Base-by-base conservation (phyloP, 345 rosid genomes). In the rapeseed (Brassica napus) region DNA sequence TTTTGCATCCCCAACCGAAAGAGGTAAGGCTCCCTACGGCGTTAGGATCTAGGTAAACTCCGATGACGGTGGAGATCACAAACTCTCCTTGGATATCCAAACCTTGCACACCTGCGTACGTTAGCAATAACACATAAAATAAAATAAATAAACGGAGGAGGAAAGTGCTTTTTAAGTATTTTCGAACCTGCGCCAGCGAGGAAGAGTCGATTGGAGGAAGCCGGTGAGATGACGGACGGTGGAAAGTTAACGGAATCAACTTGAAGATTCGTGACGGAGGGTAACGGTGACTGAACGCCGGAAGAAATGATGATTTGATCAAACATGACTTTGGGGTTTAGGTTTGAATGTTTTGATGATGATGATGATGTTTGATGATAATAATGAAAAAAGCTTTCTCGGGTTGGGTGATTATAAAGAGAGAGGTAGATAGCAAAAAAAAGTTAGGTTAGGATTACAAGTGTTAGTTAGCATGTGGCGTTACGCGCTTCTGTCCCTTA, bases 111-210 rank as follows among this genome's bases (percentile, higher is more conserved):
- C 98, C 98, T 90, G 84, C 75, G 71, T 67, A 72, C 47, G 32
- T 72, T 72, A 77, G 61, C 66, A 49, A 14, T 2, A 4, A 9
- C 37, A 6, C 11, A 57, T 28, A 59, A 16, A 9, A 16, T 69
- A 21, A 54, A 32, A 42, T 94, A 87, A 28, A 28, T 28, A 28
- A 44, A 3, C 14, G 14, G 14, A 11, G 52, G 52, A 11, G 15
- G 15, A 12, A 35, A 35, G 11, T 11, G 28, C 37, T 30, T 16
- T 16, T 2, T 34, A 42, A 52, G 6, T 11, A 15, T 15, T 64
- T 23, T 1, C 14, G 8, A 72, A 86, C 98, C 98, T 74, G 95
- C 97, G 63, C 97, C 98, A 62, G 83, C 94, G 81, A 94, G 98
- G 90, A 94, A 89, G 61, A 79, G 84, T 1, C 83, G 71, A 3